These are phyloP conservation scores for Solanum bukasovii DNA, from an alignment of 257 asterid genomes.

Conservation along the genomic window DNA sequence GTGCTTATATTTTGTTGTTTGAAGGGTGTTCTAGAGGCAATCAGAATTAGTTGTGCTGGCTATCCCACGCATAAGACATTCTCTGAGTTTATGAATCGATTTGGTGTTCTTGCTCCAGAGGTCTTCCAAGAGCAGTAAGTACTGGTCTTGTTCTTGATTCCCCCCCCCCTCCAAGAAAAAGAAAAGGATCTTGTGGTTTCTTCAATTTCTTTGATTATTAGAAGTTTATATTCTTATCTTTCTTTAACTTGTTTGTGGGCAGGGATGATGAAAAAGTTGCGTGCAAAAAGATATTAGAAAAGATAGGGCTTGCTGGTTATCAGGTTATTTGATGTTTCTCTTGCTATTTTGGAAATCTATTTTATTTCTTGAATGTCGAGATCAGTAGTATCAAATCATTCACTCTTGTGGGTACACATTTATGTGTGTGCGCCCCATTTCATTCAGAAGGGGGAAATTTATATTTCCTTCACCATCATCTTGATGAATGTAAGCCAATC, in stretches of 20 bases:
- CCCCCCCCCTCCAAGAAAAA: background rate
- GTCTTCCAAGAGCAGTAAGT: background rate
- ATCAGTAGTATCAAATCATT: background rate
- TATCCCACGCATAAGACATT: conserved; percentile 97
- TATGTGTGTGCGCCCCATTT: background rate
- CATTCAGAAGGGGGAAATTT: background rate
- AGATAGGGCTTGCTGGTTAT: conserved; percentile 68
- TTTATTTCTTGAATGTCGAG: background rate
- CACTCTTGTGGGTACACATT: background rate
- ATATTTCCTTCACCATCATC: background rate
- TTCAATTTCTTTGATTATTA: background rate
- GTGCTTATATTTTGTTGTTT: background rate
- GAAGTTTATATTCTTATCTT: background rate
- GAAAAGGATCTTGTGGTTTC: background rate
- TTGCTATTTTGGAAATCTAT: background rate
- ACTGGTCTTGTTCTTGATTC: background rate
- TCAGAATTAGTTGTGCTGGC: conserved; percentile 98
- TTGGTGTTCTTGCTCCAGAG: conserved; percentile 78
- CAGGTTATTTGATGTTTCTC: conserved; percentile 53
- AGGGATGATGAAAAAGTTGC: conserved; percentile 65
- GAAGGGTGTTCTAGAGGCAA: conserved; percentile 41
- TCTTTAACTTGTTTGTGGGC: conserved; percentile 4
- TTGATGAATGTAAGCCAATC: background rate
- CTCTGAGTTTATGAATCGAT: conserved; percentile 73
- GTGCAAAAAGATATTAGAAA: conserved; percentile 76